Evolutionary conservation across 192 early-diverging fungal species (phyloP), one percentile per base, ranked within the genome.

Genomic region (Umbelopsis vinacea): DNA sequence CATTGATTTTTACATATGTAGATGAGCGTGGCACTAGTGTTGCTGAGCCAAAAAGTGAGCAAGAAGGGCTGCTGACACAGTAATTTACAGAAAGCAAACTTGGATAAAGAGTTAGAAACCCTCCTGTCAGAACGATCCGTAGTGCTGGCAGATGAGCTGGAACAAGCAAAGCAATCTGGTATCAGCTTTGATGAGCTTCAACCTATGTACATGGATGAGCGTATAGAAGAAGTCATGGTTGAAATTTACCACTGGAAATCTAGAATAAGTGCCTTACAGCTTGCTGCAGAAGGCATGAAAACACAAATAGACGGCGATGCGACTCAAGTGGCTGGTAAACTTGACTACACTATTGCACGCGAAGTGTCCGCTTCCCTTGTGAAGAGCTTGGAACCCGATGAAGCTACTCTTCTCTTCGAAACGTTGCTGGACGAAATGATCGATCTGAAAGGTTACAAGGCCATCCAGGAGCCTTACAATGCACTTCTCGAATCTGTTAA

Each of bases 121-220:
- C 68, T 78, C 17, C 46, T 78, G 24, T 54, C 35, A 12, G 76
- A 78, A 26, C 54, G 76, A 14, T 11, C 69, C 19, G 22, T 69
- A 5, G 71, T 73, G 0, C 24, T 78, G 19, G 45, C 33, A 15
- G 68, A 67, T 9, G 55, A 73, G 21, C 15, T 14, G 0, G 35
- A 67, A 46, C 35, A 45, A 15, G 57, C 57, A 63, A 63, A 46
- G 17, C 23, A 50, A 19, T 50, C 68, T 9, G 57, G 60, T 21
- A 33, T 21, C 6, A 21, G 8, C n/a, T 37, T 52, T 24, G 21
- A 52, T 24, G 9, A 22, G 11, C n/a, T 21, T 19, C 37, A 60
- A 37, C 74, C 74, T 4, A 72, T 73, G 43, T 78, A 78, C 40
- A 78, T 78, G 76, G 76, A 78, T 52, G 76, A 73, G n/a, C 71